These are phyloP conservation scores for Xylaria scruposa DNA, from an alignment of 495 filamentous ascomycete genomes.

Conservation along the genomic window DNA sequence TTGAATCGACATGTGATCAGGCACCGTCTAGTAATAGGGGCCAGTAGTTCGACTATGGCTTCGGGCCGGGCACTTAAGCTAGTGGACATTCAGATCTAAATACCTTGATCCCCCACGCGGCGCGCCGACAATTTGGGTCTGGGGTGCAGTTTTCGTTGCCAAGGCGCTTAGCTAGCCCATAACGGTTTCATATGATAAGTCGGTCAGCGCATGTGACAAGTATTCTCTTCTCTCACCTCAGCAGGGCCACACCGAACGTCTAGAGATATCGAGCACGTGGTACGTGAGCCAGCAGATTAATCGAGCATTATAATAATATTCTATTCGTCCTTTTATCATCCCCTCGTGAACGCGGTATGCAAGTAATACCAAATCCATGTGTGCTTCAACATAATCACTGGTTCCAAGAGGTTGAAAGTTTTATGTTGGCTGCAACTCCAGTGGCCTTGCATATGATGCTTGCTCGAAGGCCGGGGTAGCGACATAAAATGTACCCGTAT, in stretches of 20 bases:
- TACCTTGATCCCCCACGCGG: constrained; percentile 3
- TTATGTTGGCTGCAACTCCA: background rate
- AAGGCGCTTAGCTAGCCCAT: constrained; percentile 15
- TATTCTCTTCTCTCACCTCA: constrained; percentile 4
- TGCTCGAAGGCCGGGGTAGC: background rate
- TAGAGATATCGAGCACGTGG: background rate
- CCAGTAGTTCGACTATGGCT: background rate
- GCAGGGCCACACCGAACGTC: background rate
- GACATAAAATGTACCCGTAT: background rate
- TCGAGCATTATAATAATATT: background rate
- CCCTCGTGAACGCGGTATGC: background rate
- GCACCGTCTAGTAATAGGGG: background rate
- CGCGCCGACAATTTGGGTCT: constrained; percentile 11
- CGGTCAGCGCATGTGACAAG: constrained; percentile 14
- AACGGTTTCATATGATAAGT: background rate
- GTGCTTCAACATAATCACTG: background rate
- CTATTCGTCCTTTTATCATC: background rate
- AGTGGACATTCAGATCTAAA: background rate
- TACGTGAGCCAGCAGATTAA: background rate
- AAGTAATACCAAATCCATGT: background rate
- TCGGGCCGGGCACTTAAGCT: background rate
- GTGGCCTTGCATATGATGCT: constrained; percentile 2
- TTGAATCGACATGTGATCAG: background rate
- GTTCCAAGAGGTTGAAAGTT: background rate
- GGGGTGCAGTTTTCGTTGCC: constrained; percentile 3